Evolutionary conservation across 1,139 yeast species (phyloP), one percentile per base, ranked within the genome.

Genomic region (Suhomyces yuchorum): DNA sequence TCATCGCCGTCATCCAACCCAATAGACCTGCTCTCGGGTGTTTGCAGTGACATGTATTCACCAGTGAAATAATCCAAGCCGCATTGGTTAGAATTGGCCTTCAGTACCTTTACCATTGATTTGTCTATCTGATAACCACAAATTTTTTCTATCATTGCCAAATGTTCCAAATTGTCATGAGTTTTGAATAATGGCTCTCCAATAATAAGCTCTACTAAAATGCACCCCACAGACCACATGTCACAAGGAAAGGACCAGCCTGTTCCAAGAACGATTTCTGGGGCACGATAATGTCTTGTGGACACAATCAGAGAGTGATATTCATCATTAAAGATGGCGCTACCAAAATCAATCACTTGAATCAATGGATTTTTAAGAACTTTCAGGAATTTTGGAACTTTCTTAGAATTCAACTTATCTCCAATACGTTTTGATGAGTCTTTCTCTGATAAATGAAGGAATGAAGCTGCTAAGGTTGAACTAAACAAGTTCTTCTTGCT

Each of bases 151-250:
- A 95, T 93, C 86, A 95, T 84, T 14, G 96, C 96, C 63, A 95
- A 75, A 68, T 95, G 99, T 66, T 93, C 98, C 50, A 85, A 72
- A 65, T 93, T 92, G 61, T 93, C 97, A 65, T 93, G 97, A 1
- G 98, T 95, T 56, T 89, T 92, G 67, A 93, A 95, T 28, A 95
- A 70, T 0, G 97, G 97, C 59, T 90, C 96, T n/a, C 99, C 99
- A 26, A 96, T 89, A 44, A 89, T 85, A 45, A 95, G 71, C 67
- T 95, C 99, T 11, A 91, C 92, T 39, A 95, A 71, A 14, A 95
- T 91, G 65, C 99, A 92, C 0, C 97, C 99, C 48, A 93, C 78
- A 1, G 97, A 89, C 99, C 99, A 95, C 70, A 93, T 74, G 66
- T 95, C 99, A 67, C 99, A 93, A 1, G 92, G 90, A 56, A 78